These are phyloP conservation scores for Hygrophorus russula DNA, from an alignment of 768 basidiomycete species.

Conservation along the genomic window DNA sequence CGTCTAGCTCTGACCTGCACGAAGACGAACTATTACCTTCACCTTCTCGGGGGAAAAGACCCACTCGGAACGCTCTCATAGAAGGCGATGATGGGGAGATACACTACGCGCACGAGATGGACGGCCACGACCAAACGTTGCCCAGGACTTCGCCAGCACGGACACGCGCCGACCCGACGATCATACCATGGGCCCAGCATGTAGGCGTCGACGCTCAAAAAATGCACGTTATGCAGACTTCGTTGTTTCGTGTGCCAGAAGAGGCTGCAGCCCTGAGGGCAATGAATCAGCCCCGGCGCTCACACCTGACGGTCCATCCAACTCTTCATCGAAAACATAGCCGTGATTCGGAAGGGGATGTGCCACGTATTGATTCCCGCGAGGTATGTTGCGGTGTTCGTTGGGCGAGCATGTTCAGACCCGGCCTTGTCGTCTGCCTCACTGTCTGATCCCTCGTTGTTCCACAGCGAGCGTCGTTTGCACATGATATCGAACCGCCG, in stretches of 20 bases:
- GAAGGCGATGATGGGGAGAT: conserved; percentile 46
- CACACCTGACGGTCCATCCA: conserved; percentile 19
- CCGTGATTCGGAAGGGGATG: conserved; percentile 69
- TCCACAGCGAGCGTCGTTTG: conserved; percentile 67
- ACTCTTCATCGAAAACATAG: conserved; percentile 58
- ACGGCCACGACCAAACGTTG: conserved; percentile 20
- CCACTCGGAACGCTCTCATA: conserved; percentile 34
- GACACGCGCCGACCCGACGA: conserved; percentile 30
- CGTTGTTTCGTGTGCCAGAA: conserved; percentile 70
- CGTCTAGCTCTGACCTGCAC: conserved; percentile 35
- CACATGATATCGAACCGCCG: conserved; percentile 55
- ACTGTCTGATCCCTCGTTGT: neutral
- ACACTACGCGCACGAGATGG: conserved; percentile 32
- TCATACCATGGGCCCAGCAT: conserved; percentile 63
- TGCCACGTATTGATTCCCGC: conserved; percentile 44
- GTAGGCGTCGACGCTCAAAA: conserved; percentile 76
- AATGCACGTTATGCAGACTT: conserved; percentile 90
- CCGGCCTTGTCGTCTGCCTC: neutral
- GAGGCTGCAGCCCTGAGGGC: conserved; percentile 56
- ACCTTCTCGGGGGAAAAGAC: conserved; percentile 13
- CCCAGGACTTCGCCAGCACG: conserved; percentile 23
- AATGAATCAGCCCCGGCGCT: conserved; percentile 21
- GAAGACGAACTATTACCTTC: conserved; percentile 33
- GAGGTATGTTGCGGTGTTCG: conserved; percentile 31
- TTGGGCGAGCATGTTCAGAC: neutral